Base-by-base conservation (phyloP, 805 yeast species). In the Blastobotrys robertii region DNA sequence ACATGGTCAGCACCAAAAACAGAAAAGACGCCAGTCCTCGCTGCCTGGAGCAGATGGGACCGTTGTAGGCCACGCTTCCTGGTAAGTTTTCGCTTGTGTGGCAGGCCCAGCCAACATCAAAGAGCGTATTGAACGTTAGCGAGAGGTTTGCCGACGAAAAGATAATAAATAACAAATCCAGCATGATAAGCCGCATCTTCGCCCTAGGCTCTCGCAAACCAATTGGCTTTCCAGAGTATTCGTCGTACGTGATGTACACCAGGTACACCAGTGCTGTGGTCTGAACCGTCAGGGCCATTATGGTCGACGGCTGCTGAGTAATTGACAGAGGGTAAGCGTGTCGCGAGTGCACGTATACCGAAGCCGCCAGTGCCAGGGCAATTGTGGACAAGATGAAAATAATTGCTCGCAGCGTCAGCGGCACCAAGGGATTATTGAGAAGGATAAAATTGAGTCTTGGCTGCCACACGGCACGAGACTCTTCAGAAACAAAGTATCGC, bases 211-310 rank as follows among this genome's bases (percentile, higher is more conserved):
- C 76, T 52, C 98, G 73, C 37, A 92, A 68, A 0, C 98, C 98
- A 39, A 92, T 61, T 0, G 97, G 98, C 57, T 85, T 82, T 10
- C 96, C 94, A 16, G 80, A 74, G 62, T 85, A 90, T 62, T 92
- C 98, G 61, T 92, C 97, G 55, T 77, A 79, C 2, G 95, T 78
- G 59, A 90, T 84, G 61, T 84, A 87, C 3, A 79, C 63, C 44
- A 87, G 71, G 58, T 92, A 92, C 0, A 77, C 72, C 19, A 85
- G 63, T 2, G 95, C 95, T 48, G 79, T 68, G 25, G 85, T 67
- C 55, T 87, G 90, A 3, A 90, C 94, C 41, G 78, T 78, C 2
- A 92, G 73, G 3, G 97, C 92, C 94, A 92, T 86, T 37, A 88
- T 79, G 0, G 97, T 84, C 52, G 95, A 81, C 12, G 98, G 82